Evolutionary conservation across 176 grass and related monocot species (phyloP).

Genomic region (Poa pratensis): DNA sequence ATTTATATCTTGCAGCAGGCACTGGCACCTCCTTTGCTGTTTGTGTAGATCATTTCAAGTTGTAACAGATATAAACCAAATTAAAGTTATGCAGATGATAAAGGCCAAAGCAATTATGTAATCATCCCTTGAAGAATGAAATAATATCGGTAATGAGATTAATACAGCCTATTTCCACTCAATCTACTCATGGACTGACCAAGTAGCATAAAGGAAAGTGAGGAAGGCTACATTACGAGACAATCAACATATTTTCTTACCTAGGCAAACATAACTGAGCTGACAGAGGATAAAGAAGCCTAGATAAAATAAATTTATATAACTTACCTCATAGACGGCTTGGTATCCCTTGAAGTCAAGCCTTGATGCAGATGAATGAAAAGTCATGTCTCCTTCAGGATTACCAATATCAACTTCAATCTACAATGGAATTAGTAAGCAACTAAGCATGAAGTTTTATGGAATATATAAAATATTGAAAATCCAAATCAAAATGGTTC

Average conservation of each 20-base stretch:
- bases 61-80: not conserved
- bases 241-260: constrained; percentile 29
- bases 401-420: constrained; percentile 89
- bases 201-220: constrained; percentile 18
- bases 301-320: constrained; percentile 36
- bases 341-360: constrained; percentile 82
- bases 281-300: constrained; percentile 21
- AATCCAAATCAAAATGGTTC: constrained; percentile 18
- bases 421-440: constrained; percentile 51
- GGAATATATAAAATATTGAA: not conserved
- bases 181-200: constrained; percentile 3
- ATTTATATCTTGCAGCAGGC: constrained; percentile 7
- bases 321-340: constrained; percentile 71
- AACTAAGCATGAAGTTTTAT: constrained; percentile 34
- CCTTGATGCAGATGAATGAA: constrained; percentile 73
- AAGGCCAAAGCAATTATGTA: not conserved
- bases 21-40: not conserved
- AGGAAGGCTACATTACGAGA: not conserved
- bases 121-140: constrained; percentile 24
- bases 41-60: not conserved
- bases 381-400: constrained; percentile 57
- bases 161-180: constrained; percentile 4
- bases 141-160: not conserved
- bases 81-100: constrained; percentile 38
- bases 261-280: constrained; percentile 18